Evolutionary conservation across 2,329 filamentous ascomycete genomes (phyloP), one percentile per base, ranked within the genome.

Genomic region (Alternaria arbusti): DNA sequence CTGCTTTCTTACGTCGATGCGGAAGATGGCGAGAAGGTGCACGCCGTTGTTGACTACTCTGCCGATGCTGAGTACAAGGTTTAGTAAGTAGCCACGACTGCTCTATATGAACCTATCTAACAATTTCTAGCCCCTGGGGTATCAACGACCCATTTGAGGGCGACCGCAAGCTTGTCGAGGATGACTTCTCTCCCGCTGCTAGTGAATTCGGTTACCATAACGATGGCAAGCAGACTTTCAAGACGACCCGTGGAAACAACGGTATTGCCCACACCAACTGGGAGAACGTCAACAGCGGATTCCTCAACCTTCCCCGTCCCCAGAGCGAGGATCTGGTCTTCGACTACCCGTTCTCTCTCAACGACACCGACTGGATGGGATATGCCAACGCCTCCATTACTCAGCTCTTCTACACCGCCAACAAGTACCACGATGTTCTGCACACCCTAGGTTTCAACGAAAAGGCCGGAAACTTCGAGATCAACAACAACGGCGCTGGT

Each of bases 321-420:
- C 68, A 74, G 44, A 82, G 79, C 65, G 45, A 78, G 22, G 66
- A 69, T 11, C 78, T 83, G 20, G 77, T 81, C 54, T 89, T 88
- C 56, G 68, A 74, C 46, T 79, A 74, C 62, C 72, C 75, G 3
- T 74, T 71, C 56, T 70, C 68, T 4, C 57, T 71, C 6, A 68
- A 72, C 23, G 67, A 72, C 25, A 68, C 67, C 20, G 68, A 78
- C 49, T 72, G 54, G 51, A 59, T 68, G 32, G 59, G 43, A 1
- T 89, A 89, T 73, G 76, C 79, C 5, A 84, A 88, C 50, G 86
- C 86, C 2, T 87, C 87, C 0, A 79, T 87, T 55, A 84, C 86
- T 0, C 87, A 89, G 76, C 82, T 89, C 6, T 89, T 88, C 78
- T 89, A 89, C 80, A 88, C 86, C 0, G 81, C 83, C 32, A 89